These are phyloP conservation scores for Acacia concinna DNA, from an alignment of 331 rosid genomes.

Conservation along the genomic window DNA sequence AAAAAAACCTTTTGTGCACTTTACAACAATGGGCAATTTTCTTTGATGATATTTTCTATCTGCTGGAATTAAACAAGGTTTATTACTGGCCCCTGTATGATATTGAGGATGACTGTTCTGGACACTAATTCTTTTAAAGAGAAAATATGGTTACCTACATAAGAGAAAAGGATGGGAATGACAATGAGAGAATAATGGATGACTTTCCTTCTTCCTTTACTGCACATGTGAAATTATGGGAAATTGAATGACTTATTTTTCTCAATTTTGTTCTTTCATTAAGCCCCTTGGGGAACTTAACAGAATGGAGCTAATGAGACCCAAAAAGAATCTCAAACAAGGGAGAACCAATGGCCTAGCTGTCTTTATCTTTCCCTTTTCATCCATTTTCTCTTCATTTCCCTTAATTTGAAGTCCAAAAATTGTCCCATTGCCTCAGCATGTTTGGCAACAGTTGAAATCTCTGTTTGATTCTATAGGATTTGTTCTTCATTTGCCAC, in stretches of 20 bases:
- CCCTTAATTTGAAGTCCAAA: background rate
- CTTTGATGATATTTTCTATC: background rate
- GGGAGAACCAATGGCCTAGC: background rate
- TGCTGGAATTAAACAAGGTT: background rate
- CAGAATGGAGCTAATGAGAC: background rate
- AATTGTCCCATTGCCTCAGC: background rate
- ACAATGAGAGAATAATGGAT: background rate
- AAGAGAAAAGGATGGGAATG: background rate
- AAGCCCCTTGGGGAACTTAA: background rate
- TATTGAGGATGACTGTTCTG: background rate
- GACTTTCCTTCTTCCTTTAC: background rate
- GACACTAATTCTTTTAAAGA: background rate
- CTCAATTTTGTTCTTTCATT: background rate
- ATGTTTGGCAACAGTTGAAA: background rate
- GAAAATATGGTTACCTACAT: background rate
- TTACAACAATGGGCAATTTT: background rate
- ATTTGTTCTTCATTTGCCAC: background rate
- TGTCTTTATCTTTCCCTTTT: background rate
- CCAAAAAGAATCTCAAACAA: background rate
- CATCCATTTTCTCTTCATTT: background rate
- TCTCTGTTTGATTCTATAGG: background rate
- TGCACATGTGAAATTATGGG: background rate
- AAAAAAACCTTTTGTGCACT: conserved; percentile 1
- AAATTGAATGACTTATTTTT: background rate
- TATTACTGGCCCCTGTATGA: background rate